phyloP scores from a whole-genome alignment of 1,284 basidiomycete species.

The Apiotrichum sp. region DNA sequence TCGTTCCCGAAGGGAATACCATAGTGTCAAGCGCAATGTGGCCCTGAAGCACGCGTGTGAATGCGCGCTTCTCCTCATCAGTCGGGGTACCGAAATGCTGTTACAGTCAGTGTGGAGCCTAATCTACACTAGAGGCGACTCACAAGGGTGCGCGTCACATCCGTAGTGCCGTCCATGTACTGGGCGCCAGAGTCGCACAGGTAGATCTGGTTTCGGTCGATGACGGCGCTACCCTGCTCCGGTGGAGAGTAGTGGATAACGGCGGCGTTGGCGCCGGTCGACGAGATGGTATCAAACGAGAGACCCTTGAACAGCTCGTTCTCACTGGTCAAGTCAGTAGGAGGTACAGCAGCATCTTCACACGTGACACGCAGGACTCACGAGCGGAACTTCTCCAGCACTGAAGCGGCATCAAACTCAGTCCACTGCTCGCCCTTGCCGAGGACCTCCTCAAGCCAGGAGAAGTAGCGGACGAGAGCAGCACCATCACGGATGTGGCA shows the following conservation, averaged over 20 bases:
- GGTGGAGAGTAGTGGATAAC: constrained; percentile 91
- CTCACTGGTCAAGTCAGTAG: constrained; percentile 52
- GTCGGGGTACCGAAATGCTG: constrained; percentile 82
- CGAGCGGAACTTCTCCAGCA: constrained; percentile 74
- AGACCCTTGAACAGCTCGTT: constrained; percentile 74
- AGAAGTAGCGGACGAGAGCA: constrained; percentile 78
- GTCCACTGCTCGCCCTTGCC: constrained; percentile 59
- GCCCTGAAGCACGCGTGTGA: constrained; percentile 64
- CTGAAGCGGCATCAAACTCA: constrained; percentile 74
- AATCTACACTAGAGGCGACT: neutral
- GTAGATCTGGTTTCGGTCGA: constrained; percentile 78
- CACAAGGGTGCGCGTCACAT: constrained; percentile 78
- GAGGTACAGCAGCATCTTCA: neutral
- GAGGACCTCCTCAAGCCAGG: constrained; percentile 87
- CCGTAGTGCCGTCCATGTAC: constrained; percentile 85
- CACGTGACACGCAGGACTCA: no score
- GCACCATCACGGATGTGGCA: constrained; percentile 85
- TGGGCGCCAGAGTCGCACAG: constrained; percentile 93
- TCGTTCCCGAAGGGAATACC: constrained; percentile 81
- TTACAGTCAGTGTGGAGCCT: neutral
- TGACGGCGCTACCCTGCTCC: constrained; percentile 63
- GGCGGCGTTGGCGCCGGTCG: constrained; percentile 79
- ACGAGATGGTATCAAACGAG: constrained; percentile 89
- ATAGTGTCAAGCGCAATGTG: constrained; percentile 57
- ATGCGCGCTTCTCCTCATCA: constrained; percentile 74